These are phyloP conservation scores for Acacia melanoxylon DNA, from an alignment of 306 rosid genomes.

Conservation along the genomic window DNA sequence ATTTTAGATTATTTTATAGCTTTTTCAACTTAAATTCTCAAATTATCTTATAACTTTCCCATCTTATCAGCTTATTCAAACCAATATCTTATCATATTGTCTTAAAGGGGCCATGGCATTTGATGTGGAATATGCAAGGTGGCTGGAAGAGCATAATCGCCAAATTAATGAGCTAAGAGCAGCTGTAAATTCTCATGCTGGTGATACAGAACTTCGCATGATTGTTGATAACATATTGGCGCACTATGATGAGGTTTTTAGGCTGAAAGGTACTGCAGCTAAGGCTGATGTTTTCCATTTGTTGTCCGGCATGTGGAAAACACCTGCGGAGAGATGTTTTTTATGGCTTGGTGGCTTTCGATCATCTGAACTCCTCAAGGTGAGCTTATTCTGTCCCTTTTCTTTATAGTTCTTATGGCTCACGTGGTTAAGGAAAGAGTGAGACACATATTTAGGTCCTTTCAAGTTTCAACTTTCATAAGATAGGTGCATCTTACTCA, in stretches of 20 bases:
- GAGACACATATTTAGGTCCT: not conserved
- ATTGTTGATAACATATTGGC: conserved; percentile 76
- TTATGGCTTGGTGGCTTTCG: conserved; percentile 98
- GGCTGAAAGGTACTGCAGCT: conserved; percentile 80
- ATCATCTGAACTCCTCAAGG: conserved; percentile 95
- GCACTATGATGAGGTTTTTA: conserved; percentile 90
- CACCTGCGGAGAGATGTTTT: conserved; percentile 96
- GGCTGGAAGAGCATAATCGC: conserved; percentile 95
- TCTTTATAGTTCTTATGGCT: conserved; percentile 19
- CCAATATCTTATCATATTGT: not conserved
- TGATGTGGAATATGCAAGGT: conserved; percentile 87
- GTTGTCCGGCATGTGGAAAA: conserved; percentile 99
- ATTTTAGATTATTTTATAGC: no score
- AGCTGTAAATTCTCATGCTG: conserved; percentile 93
- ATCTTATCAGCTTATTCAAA: no score
- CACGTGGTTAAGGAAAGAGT: conserved; percentile 8
- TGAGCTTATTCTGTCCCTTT: conserved; percentile 33
- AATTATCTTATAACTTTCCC: no score
- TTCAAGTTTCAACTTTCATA: not conserved
- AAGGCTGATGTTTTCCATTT: conserved; percentile 95
- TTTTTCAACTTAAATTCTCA: no score
- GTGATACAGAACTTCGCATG: conserved; percentile 95
- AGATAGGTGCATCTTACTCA: not conserved
- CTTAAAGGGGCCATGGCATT: conserved; percentile 91
- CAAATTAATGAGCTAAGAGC: conserved; percentile 88